Evolutionary conservation across 2,329 filamentous ascomycete species (phyloP).

Genomic region (Allantophomopsis lycopodina): DNA sequence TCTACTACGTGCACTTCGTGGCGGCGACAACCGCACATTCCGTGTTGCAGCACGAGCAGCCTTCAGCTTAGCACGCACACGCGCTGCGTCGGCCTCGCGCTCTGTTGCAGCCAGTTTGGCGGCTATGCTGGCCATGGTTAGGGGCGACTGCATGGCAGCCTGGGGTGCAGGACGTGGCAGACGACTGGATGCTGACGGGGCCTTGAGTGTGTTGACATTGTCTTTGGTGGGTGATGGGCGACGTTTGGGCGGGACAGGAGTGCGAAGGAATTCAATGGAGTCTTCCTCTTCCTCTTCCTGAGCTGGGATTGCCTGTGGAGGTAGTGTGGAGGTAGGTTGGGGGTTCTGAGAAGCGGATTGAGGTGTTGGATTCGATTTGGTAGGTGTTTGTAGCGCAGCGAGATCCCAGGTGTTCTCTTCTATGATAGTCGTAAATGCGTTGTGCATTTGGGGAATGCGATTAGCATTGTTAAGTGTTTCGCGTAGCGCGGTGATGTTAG

Average conservation of each 20-base stretch:
- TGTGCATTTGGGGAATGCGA: constrained; percentile 15
- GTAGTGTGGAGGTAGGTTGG: constrained; percentile 1
- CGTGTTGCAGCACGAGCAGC: constrained; percentile 26
- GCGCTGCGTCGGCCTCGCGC: constrained; percentile 47
- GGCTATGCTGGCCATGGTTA: constrained; percentile 47
- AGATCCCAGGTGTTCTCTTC: constrained; percentile 34
- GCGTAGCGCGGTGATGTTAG: constrained; percentile 11
- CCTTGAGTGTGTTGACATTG: not conserved
- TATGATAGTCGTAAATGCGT: constrained; percentile 29
- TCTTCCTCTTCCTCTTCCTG: not conserved
- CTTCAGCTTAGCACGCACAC: constrained; percentile 47
- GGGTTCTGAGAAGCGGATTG: constrained; percentile 2
- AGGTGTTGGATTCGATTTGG: constrained; percentile 16
- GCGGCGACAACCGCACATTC: not conserved
- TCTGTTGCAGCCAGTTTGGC: constrained; percentile 52
- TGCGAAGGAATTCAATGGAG: not conserved
- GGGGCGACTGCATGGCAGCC: constrained; percentile 33
- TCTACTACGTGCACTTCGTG: constrained; percentile 1
- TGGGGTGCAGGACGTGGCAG: constrained; percentile 15
- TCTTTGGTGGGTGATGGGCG: not conserved
- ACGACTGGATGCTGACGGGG: constrained; percentile 6
- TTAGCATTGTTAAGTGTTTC: constrained; percentile 17
- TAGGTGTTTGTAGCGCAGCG: constrained; percentile 19
- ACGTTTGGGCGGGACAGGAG: not conserved
- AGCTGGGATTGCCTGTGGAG: not conserved